Evolutionary conservation across 805 yeast species (phyloP).

Genomic region (Hanseniaspora thailandica): DNA sequence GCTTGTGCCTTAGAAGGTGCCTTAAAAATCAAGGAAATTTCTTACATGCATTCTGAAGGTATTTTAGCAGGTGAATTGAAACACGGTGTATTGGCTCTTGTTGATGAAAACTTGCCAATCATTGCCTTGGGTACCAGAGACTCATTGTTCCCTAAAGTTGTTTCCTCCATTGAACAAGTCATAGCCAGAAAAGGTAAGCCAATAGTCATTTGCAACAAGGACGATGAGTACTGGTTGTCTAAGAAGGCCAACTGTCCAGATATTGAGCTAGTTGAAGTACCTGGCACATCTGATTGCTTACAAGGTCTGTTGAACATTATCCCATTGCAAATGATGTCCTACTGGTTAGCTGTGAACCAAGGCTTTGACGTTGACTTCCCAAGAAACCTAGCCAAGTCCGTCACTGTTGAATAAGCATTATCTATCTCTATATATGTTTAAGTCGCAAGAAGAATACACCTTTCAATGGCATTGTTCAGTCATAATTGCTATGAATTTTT

Average conservation of each 20-base stretch:
- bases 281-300: slow-evolving; percentile 90
- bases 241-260: slow-evolving; percentile 33
- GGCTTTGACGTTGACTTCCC: slow-evolving; percentile 98
- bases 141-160: slow-evolving; percentile 88
- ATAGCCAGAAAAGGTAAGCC: slow-evolving; percentile 97
- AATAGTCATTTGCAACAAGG: slow-evolving; percentile 80
- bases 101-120: slow-evolving; percentile 86
- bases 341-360: slow-evolving; percentile 89
- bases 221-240: slow-evolving; percentile 47
- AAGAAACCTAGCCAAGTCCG: slow-evolving; percentile 94
- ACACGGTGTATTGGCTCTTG: slow-evolving; percentile 95
- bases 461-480: too few species aligned
- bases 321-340: slow-evolving; percentile 90
- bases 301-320: slow-evolving; percentile 92
- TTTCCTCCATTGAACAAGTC: slow-evolving; percentile 91
- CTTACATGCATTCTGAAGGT: slow-evolving; percentile 98
- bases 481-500: too few species aligned
- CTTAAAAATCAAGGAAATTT: slow-evolving; percentile 91
- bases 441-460: too few species aligned
- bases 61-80: slow-evolving; percentile 97
- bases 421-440: background rate
- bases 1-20: slow-evolving; percentile 99
- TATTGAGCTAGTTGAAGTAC: slow-evolving; percentile 73
- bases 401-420: slow-evolving; percentile 68
- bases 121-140: slow-evolving; percentile 94